Evolutionary conservation across 192 early-diverging fungal genomes (phyloP).

Genomic region (Linnemannia schmuckeri): DNA sequence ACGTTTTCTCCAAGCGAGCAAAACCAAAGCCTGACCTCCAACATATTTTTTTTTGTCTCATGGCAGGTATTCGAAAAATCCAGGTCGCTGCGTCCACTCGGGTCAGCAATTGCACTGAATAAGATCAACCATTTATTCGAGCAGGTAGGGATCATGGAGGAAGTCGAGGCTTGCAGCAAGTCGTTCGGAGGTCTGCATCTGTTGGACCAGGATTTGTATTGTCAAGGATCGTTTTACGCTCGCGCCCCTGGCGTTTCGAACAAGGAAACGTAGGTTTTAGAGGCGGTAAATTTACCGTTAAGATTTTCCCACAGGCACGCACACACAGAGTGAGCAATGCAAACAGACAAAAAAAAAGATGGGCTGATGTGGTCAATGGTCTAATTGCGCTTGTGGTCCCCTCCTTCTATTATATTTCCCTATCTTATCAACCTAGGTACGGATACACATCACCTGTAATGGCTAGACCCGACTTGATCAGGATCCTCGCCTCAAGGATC

Average conservation of each 20-base stretch:
- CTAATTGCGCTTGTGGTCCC: no score
- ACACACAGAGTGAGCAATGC: no score
- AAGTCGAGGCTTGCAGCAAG: not conserved
- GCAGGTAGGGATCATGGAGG: not conserved
- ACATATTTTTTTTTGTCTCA: not conserved
- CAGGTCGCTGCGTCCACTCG: not conserved
- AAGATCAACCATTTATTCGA: not conserved
- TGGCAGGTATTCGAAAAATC: not conserved
- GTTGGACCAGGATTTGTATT: not conserved
- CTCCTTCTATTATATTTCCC: no score
- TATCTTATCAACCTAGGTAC: not conserved
- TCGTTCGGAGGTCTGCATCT: not conserved
- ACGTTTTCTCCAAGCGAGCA: not conserved
- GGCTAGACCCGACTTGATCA: conserved; percentile 5
- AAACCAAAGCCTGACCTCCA: no score
- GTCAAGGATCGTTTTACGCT: not conserved
- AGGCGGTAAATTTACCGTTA: not conserved
- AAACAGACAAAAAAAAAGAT: not conserved
- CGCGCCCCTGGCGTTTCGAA: not conserved
- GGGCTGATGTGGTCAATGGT: not conserved
- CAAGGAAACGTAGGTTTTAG: not conserved
- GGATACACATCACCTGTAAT: not conserved
- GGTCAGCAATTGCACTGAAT: conserved; percentile 1
- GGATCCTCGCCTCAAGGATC: not conserved
- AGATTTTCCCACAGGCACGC: not conserved